phyloP scores from a whole-genome alignment of 169 alveolate genomes.

The Eimeria falciformis region DNA sequence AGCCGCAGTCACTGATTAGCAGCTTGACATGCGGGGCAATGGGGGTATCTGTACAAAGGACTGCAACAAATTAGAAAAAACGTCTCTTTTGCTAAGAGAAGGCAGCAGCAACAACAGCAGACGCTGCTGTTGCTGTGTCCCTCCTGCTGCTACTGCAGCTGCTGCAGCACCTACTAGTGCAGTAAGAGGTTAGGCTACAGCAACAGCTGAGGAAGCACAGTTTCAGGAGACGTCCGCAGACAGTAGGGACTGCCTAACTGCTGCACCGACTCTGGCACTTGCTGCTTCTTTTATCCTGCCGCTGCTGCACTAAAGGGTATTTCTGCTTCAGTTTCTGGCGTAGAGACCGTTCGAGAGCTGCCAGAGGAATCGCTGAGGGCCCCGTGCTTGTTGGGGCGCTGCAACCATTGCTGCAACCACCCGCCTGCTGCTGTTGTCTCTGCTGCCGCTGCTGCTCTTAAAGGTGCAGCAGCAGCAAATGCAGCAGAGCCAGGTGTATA shows the following conservation, averaged over 20 bases:
- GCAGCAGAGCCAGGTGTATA: not conserved
- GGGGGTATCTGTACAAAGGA: no score
- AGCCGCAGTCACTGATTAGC: no score
- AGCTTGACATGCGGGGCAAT: no score
- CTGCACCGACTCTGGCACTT: slow-evolving; percentile 14
- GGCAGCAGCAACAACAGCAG: not conserved
- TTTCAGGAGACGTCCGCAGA: not conserved
- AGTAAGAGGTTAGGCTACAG: not conserved
- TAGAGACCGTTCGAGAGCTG: slow-evolving; percentile 7
- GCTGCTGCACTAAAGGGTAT: not conserved
- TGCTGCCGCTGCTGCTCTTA: slow-evolving; percentile 16
- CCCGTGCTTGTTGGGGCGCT: slow-evolving; percentile 28
- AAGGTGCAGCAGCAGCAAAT: not conserved
- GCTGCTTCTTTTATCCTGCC: not conserved
- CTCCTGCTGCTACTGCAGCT: slow-evolving; percentile 22
- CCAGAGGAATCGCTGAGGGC: slow-evolving; percentile 31
- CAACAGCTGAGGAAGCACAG: not conserved
- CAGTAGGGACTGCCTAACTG: not conserved
- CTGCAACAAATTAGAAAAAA: no score
- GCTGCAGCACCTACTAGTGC: not conserved
- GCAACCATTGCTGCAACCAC: slow-evolving; percentile 13
- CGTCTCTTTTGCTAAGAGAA: no score
- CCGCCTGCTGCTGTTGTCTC: slow-evolving; percentile 35
- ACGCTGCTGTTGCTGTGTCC: not conserved
- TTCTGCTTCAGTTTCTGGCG: not conserved